A percentile compares a stretch with the other conserved stretches of the same genome.
phyloP scores from a whole-genome alignment of 2,329 filamentous ascomycete genomes.

The Ceratocystis alfenasii region DNA sequence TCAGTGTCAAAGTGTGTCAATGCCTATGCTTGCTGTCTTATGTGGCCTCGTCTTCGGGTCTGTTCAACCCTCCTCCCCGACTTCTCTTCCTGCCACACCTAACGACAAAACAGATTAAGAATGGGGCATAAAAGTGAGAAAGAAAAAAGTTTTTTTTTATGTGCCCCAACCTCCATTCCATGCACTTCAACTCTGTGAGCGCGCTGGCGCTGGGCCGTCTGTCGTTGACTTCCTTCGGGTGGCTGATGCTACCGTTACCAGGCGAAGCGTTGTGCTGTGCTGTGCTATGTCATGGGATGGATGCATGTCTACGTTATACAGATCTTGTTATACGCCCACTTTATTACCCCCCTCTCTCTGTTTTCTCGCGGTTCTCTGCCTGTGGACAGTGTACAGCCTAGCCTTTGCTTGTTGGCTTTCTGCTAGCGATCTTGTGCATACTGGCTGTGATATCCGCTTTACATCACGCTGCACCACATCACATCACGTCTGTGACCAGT shows the following conservation, averaged over 20 bases:
- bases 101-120: background rate
- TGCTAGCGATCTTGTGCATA: background rate
- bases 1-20: background rate
- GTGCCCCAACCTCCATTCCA: background rate
- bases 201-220: background rate
- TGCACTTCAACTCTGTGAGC: background rate
- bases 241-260: background rate
- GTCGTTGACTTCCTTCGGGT: background rate
- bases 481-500: conserved; percentile 4
- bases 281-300: background rate
- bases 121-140: background rate
- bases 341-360: no score
- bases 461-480: background rate
- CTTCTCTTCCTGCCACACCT: background rate
- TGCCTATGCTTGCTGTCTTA: background rate
- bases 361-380: no score
- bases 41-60: background rate
- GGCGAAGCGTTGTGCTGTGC: no score
- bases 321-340: background rate
- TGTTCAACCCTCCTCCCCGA: background rate
- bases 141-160: background rate
- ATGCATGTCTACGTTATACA: background rate
- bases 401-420: background rate
- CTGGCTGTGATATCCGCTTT: background rate
- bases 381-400: no score